Conservation (phyloP, 345 rosid genomes). For the Dipteronia sinensis region DNA sequence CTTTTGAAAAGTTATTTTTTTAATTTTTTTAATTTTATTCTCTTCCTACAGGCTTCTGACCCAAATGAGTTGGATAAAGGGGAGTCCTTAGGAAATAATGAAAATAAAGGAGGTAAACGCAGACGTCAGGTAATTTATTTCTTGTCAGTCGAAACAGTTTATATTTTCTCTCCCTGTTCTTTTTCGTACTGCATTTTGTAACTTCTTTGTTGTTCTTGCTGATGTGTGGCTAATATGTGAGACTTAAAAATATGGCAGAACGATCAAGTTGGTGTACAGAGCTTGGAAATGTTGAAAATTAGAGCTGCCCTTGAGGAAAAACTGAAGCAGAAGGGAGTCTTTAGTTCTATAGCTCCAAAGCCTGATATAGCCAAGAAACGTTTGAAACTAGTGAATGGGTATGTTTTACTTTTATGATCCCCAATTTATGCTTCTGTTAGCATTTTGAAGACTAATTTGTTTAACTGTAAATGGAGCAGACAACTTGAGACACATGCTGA, state of each 20-base stretch:
- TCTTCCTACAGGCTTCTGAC: slow-evolving; percentile 31
- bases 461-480: slow-evolving; percentile 40
- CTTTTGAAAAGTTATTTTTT: slow-evolving; percentile 1
- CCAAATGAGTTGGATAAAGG: slow-evolving; percentile 26
- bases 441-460: slow-evolving; percentile 21
- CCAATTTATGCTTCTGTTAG: slow-evolving; percentile 22
- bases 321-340: slow-evolving; percentile 59
- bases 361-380: slow-evolving; percentile 51
- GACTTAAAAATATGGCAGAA: slow-evolving; percentile 42
- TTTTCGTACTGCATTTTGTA: neutral
- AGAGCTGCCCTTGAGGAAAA: slow-evolving; percentile 90
- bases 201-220: slow-evolving; percentile 10
- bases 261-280: slow-evolving; percentile 62
- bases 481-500: slow-evolving; percentile 79
- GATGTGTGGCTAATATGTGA: slow-evolving; percentile 22
- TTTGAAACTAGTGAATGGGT: slow-evolving; percentile 64
- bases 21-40: slow-evolving; percentile 9
- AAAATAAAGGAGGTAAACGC: slow-evolving; percentile 41
- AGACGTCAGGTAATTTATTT: slow-evolving; percentile 50
- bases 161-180: neutral
- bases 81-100: slow-evolving; percentile 22
- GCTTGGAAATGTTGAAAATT: slow-evolving; percentile 79
- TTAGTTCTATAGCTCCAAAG: slow-evolving; percentile 48
- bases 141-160: neutral
- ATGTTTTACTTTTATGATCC: slow-evolving; percentile 12